phyloP scores from a whole-genome alignment of 305 asterid genomes.

The Stenogyne calaminthoides region DNA sequence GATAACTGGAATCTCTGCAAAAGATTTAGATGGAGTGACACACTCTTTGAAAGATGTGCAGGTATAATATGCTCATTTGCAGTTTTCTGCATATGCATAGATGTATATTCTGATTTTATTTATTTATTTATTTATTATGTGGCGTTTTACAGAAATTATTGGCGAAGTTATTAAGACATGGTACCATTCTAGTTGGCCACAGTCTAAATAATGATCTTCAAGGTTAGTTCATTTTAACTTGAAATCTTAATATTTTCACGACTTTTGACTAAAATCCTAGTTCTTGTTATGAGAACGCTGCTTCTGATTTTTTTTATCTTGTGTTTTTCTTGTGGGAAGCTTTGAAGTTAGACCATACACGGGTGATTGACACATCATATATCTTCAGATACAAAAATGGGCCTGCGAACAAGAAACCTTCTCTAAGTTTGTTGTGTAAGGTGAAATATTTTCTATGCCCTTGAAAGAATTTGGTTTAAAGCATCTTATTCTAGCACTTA shows the following conservation, averaged over 20 bases:
- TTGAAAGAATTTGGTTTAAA: not conserved
- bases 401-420: conserved; percentile 57
- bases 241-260: conserved; percentile 5
- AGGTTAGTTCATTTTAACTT: conserved; percentile 47
- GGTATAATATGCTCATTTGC: conserved; percentile 45
- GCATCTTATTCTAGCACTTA: not conserved
- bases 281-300: not conserved
- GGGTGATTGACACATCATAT: conserved; percentile 89
- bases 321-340: conserved; percentile 51
- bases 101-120: conserved; percentile 1
- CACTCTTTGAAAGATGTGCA: conserved; percentile 73
- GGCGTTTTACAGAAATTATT: conserved; percentile 58
- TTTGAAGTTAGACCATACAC: conserved; percentile 69
- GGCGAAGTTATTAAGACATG: conserved; percentile 67
- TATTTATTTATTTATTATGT: conserved; percentile 21
- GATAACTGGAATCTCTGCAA: conserved; percentile 80
- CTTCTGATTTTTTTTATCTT: conserved; percentile 15
- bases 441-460: conserved; percentile 35
- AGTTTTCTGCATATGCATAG: conserved; percentile 16
- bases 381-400: conserved; percentile 66
- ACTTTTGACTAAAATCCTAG: not conserved
- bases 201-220: conserved; percentile 89
- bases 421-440: conserved; percentile 81
- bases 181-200: conserved; percentile 85
- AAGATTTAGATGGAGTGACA: conserved; percentile 82